Evolutionary conservation across 148 eudicot genomes (phyloP), one percentile per base, ranked within the genome.

Genomic region (Fallopia convolvulus): DNA sequence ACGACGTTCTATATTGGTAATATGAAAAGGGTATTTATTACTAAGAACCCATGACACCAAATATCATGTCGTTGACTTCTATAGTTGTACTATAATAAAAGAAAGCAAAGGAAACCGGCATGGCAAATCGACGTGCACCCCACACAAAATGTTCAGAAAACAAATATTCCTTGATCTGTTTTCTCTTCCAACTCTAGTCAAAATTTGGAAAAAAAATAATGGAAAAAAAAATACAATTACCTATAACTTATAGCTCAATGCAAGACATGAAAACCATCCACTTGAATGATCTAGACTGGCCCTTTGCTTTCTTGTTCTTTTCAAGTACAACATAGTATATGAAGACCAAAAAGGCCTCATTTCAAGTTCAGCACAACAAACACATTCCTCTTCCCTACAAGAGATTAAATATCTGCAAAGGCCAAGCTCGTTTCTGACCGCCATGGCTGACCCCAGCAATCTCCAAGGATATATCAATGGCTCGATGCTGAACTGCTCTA

Each of bases 401-500:
- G 63, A 94, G 82, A 80, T 83, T 86, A 48, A 92, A 94, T 20
- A 92, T 84, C 82, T 94, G 99, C 30, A 80, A 90, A 0, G 99
- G 99, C 93, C 93, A 89, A 77, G 77, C 84, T 23, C 77, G 88
- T 72, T 83, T 91, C 46, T 72, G 83, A 36, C 93, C 92, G 82
- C 81, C 87, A 77, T 81, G 84, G 20, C 85, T 82, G 36, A 91
- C 74, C 40, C 83, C 99, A 9, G 84, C 76, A 33, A 86, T 85
- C 88, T 95, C 99, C 70, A 95, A 40, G 4, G 99, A 92, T 78
- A 95, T 95, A 81, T 95, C 99, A 41, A 95, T 92, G 84, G 94
- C 91, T 6, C 99, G 99, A 79, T 92, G 97, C 80, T 86, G 83
- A 55, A 77, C 30, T 80, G 92, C 96, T 50, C 99, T 97, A 17